phyloP scores from a whole-genome alignment of 345 rosid species.

The Anastatica hierochuntica region DNA sequence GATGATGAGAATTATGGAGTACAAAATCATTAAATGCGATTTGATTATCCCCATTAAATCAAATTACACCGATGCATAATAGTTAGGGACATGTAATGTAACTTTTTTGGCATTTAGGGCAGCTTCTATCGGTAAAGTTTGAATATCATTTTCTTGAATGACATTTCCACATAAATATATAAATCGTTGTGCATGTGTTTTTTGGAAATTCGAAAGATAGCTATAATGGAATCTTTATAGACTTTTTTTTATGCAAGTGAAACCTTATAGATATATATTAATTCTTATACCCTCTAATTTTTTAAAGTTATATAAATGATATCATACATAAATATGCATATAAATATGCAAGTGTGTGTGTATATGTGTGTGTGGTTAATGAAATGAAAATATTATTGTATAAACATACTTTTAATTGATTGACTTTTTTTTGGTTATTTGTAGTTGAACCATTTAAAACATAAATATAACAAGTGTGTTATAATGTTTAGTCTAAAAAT shows the following conservation, averaged over 20 bases:
- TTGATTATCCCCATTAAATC: no score
- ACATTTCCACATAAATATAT: neutral
- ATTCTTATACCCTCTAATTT: neutral
- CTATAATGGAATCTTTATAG: neutral
- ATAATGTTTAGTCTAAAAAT: no score
- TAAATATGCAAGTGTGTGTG: no score
- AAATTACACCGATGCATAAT: slow-evolving; percentile 2
- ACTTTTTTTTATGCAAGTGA: no score
- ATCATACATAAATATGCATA: no score
- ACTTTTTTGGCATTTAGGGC: neutral
- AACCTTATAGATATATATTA: neutral
- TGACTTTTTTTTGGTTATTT: neutral
- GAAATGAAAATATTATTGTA: no score
- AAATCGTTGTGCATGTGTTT: no score
- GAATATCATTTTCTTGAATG: neutral
- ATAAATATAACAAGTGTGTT: no score
- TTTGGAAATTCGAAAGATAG: neutral
- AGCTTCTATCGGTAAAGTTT: no score
- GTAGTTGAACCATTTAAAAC: no score
- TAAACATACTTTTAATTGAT: neutral
- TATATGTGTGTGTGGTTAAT: no score
- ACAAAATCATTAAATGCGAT: slow-evolving; percentile 2
- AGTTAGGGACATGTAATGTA: neutral
- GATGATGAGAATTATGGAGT: slow-evolving; percentile 20
- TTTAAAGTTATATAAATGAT: no score